These are phyloP conservation scores for Trypethelium eluteriae DNA, from an alignment of 495 filamentous ascomycete species.

Conservation along the genomic window DNA sequence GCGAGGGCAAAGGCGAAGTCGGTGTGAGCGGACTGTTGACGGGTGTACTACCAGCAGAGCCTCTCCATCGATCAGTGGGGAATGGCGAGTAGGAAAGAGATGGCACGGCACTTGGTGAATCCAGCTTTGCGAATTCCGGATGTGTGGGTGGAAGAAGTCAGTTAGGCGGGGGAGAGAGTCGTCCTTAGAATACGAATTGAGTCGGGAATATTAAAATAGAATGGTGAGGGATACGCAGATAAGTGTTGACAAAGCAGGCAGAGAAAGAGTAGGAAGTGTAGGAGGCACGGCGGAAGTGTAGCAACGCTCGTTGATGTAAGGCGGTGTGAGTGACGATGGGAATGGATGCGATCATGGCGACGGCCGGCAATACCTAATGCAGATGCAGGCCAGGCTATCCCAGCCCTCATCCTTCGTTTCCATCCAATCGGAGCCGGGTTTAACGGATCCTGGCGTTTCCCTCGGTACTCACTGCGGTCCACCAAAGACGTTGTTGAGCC, in stretches of 20 bases:
- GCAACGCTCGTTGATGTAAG: constrained; percentile 6
- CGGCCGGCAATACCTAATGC: neutral
- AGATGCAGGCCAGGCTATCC: neutral
- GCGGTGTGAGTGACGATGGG: constrained; percentile 1
- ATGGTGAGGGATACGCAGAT: neutral
- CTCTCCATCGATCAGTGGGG: constrained; percentile 10
- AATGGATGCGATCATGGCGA: constrained; percentile 9
- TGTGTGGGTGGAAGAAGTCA: neutral
- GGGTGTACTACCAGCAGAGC: constrained; percentile 2
- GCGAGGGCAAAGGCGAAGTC: neutral
- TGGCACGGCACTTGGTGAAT: constrained; percentile 7
- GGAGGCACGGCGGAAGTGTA: neutral
- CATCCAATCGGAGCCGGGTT: constrained; percentile 4
- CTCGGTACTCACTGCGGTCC: neutral
- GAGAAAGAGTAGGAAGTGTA: neutral
- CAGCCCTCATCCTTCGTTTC: neutral
- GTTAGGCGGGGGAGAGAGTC: neutral
- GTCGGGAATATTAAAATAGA: neutral
- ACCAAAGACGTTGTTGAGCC: constrained; percentile 2
- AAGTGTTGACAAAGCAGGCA: neutral
- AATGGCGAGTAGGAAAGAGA: constrained; percentile 6
- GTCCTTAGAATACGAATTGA: neutral
- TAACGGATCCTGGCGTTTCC: neutral
- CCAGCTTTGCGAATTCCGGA: constrained; percentile 3
- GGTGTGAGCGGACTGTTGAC: neutral